Evolutionary conservation across 2,329 filamentous ascomycete species (phyloP).

Genomic region (Xylariaceae sp.): DNA sequence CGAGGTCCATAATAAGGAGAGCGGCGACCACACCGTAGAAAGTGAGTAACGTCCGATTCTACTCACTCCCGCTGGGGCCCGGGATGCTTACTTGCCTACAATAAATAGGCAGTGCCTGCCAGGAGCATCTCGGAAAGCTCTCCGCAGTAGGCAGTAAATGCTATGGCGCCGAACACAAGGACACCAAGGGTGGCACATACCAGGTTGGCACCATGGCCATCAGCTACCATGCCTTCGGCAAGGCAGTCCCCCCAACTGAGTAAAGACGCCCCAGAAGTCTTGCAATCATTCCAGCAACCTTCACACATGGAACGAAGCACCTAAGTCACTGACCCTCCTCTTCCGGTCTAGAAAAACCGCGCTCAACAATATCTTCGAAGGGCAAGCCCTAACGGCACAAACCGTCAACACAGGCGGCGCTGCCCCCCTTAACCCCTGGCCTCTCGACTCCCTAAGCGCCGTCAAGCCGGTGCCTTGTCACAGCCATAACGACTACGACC

Average conservation of each 20-base stretch:
- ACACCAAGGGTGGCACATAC: slow-evolving; percentile 28
- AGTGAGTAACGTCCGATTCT: slow-evolving; percentile 16
- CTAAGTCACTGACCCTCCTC: not conserved
- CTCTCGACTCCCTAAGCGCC: slow-evolving; percentile 21
- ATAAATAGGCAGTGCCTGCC: slow-evolving; percentile 19
- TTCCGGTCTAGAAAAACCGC: slow-evolving; percentile 13
- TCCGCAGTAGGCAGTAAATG: slow-evolving; percentile 21
- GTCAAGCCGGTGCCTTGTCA: slow-evolving; percentile 25
- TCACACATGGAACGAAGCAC: too few relatives aligned
- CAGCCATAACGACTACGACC: slow-evolving; percentile 29
- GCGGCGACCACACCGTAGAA: slow-evolving; percentile 22
- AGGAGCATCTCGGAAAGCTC: slow-evolving; percentile 23
- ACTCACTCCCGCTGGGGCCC: not conserved
- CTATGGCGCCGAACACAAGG: slow-evolving; percentile 22
- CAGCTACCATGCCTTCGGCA: slow-evolving; percentile 26
- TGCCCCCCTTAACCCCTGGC: slow-evolving; percentile 26
- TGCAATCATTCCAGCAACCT: too few relatives aligned
- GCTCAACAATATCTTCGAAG: slow-evolving; percentile 22
- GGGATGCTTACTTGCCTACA: slow-evolving; percentile 12
- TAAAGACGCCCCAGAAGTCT: not conserved
- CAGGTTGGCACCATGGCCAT: slow-evolving; percentile 23
- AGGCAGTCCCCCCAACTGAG: slow-evolving; percentile 22
- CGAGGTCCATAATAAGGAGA: slow-evolving; percentile 28
- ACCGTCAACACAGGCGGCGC: slow-evolving; percentile 21
- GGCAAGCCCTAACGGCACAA: slow-evolving; percentile 20